Percentiles rank a stretch among this genome's conserved stretches.
These are phyloP conservation scores for Malus hybrid DNA, from an alignment of 331 rosid species.

Conservation along the genomic window DNA sequence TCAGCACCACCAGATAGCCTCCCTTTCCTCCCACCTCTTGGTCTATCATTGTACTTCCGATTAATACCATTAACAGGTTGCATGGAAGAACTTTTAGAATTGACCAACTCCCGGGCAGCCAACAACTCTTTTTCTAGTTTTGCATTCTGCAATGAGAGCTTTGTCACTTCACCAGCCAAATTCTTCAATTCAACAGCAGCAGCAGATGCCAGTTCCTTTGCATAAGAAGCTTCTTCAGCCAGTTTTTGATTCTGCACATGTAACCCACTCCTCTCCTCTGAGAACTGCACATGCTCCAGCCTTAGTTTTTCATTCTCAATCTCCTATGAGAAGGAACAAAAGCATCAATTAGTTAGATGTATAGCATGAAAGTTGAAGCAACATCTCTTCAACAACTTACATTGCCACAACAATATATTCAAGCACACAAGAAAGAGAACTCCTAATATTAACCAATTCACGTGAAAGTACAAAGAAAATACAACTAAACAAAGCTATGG, in stretches of 20 bases:
- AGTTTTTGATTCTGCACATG: conserved; percentile 90
- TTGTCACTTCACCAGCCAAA: conserved; percentile 97
- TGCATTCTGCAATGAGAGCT: conserved; percentile 74
- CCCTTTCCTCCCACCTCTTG: conserved; percentile 76
- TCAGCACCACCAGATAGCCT: conserved; percentile 55
- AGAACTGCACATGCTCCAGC: conserved; percentile 75
- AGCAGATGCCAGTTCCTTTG: conserved; percentile 96
- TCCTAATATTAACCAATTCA: background rate
- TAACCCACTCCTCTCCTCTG: conserved; percentile 93
- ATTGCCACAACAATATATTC: background rate
- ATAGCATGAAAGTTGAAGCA: background rate
- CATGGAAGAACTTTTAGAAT: conserved; percentile 39
- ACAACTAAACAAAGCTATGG: background rate
- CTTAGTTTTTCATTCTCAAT: conserved; percentile 84
- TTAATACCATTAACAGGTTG: conserved; percentile 53
- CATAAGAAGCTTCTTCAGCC: conserved; percentile 97
- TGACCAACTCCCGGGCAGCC: conserved; percentile 64
- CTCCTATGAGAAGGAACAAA: conserved; percentile 43
- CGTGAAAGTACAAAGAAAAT: background rate
- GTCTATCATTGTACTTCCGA: conserved; percentile 61
- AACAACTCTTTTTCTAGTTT: conserved; percentile 81
- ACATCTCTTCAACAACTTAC: background rate
- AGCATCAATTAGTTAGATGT: conserved; percentile 6
- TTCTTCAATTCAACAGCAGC: conserved; percentile 97
- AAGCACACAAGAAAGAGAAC: background rate